Evolutionary conservation across 345 rosid species (phyloP), one percentile per base, ranked within the genome.

Genomic region (Syzygium aqueum): DNA sequence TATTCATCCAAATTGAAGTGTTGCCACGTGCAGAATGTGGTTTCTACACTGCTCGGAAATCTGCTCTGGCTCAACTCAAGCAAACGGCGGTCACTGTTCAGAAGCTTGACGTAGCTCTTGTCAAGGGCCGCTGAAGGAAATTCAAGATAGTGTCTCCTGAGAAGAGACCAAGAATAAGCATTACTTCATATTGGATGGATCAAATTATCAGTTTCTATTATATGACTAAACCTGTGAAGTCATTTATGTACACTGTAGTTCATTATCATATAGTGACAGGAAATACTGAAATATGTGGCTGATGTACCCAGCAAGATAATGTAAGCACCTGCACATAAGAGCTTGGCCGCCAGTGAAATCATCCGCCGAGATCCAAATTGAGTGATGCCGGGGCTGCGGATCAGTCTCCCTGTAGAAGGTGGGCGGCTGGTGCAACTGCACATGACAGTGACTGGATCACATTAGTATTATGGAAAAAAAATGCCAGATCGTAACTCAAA

Each of bases 61-160:
- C 73, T 49, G 53, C 85, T 88, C 33, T 85, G 84, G 88, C 84
- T 83, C 57, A 91, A 86, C 27, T 84, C 53, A 19, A 89, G 84
- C 91, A 95, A 89, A 85, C 92, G 88, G 86, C 14, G 80, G 83
- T 92, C 90, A 37, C 85, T 57, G 30, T 92, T 89, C 84, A 92
- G 40, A 63, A 94, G 94, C 86, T 94, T 94, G 67, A 91, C 93
- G 84, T 88, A 90, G 85, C 85, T 93, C 53, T 85, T 91, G 84
- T 92, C 94, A 21, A 95, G 90, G 13, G 85, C 85, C 73, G 94
- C 95, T 37, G 93, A 86, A 7, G 91, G 88, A 89, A 92, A 92
- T 52, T 61, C 54, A 51, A 95, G 86, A 87, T 85, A 89, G 90
- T 95, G 97, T 46, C 88, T 91, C 95, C 98, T 95, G 90, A 33